Evolutionary conservation across 2,329 filamentous ascomycete species (phyloP).

Genomic region (Apiospora marii): DNA sequence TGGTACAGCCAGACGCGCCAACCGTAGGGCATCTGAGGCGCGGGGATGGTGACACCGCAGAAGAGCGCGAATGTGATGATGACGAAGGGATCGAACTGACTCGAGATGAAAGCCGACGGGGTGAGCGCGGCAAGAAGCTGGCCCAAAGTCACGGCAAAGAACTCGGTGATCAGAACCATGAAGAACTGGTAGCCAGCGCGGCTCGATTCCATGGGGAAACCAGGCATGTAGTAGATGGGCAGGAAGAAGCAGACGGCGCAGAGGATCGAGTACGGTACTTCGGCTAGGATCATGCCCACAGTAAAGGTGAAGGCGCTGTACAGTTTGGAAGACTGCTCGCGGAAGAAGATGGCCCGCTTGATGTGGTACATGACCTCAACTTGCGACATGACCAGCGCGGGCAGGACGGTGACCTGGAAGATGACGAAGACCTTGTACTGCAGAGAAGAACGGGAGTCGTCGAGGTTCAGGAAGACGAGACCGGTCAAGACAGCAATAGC

Average conservation of each 20-base stretch:
- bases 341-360: conserved; percentile 82
- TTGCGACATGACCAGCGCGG: conserved; percentile 82
- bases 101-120: conserved; percentile 79
- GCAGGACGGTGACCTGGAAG: conserved; percentile 87
- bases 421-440: conserved; percentile 90
- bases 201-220: conserved; percentile 67
- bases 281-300: conserved; percentile 78
- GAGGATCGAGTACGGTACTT: conserved; percentile 83
- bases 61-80: conserved; percentile 86
- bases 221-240: conserved; percentile 85
- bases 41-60: conserved; percentile 86
- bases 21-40: conserved; percentile 78
- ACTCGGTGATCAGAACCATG: conserved; percentile 81
- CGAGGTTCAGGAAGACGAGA: conserved; percentile 79
- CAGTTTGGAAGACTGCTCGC: conserved; percentile 85
- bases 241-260: conserved; percentile 85
- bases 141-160: conserved; percentile 83
- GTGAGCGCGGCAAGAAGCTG: conserved; percentile 81
- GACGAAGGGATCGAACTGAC: conserved; percentile 82
- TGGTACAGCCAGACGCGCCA: conserved; percentile 85
- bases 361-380: conserved; percentile 86
- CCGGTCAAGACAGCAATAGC: conserved; percentile 81
- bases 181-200: conserved; percentile 88
- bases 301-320: conserved; percentile 85
- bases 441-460: conserved; percentile 76